A percentile compares a stretch with the other conserved stretches of the same genome.
Evolutionary conservation across 2,329 filamentous ascomycete genomes (phyloP).

Genomic region (Akanthomyces lecanii): DNA sequence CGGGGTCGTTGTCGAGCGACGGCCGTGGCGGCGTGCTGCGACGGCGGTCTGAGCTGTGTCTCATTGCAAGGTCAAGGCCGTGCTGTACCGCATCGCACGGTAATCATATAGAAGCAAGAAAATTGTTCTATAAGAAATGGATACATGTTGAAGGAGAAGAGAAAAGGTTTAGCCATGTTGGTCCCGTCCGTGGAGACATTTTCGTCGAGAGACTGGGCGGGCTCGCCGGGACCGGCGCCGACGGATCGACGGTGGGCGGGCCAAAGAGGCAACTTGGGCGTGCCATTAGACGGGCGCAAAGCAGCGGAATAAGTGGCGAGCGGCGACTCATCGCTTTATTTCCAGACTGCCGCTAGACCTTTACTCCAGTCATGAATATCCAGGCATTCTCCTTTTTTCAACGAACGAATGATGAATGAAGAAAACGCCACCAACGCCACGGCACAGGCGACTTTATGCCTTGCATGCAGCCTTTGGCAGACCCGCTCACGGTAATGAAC

Average conservation of each 20-base stretch:
- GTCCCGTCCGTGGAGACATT: background rate
- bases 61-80: background rate
- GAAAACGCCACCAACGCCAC: no score
- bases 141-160: background rate
- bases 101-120: no score
- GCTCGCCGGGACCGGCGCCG: constrained; percentile 10
- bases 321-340: background rate
- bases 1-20: background rate
- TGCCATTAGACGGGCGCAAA: no score
- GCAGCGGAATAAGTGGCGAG: no score
- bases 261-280: background rate
- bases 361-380: no score
- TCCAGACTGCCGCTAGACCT: no score
- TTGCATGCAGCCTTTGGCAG: no score
- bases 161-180: background rate
- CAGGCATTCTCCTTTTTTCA: no score
- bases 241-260: background rate
- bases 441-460: no score
- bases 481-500: no score
- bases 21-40: background rate
- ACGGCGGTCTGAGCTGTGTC: background rate
- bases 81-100: background rate
- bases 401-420: no score
- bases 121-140: background rate
- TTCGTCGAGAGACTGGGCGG: background rate